These are phyloP conservation scores for Akanthomyces muscarius DNA, from an alignment of 2,329 filamentous ascomycete genomes.

Conservation along the genomic window DNA sequence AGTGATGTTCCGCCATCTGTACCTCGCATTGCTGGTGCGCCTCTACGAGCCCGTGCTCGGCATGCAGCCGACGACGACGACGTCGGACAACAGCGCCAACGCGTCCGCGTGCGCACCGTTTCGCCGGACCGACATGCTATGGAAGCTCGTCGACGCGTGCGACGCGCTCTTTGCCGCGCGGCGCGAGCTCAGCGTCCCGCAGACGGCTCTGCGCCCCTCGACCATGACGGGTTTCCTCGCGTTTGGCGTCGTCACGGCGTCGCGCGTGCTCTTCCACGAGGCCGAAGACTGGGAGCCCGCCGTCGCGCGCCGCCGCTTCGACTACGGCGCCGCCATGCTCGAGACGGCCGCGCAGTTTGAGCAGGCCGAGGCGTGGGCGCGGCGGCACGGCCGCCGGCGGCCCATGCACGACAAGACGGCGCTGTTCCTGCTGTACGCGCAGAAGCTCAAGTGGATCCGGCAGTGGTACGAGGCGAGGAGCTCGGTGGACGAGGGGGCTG, in stretches of 20 bases:
- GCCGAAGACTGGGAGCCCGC: constrained; percentile 11
- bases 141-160: constrained; percentile 13
- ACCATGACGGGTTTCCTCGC: constrained; percentile 14
- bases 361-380: constrained; percentile 5
- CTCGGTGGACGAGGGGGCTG: neutral
- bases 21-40: constrained; percentile 25
- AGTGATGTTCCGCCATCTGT: constrained; percentile 22
- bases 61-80: constrained; percentile 19
- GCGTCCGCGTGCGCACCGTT: neutral
- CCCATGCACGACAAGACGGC: neutral
- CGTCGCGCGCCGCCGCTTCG: constrained; percentile 5
- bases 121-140: constrained; percentile 14
- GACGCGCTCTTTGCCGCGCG: neutral
- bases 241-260: constrained; percentile 5
- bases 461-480: constrained; percentile 8
- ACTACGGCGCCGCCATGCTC: neutral
- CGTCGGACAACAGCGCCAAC: constrained; percentile 3
- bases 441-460: constrained; percentile 7
- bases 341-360: constrained; percentile 1
- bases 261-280: constrained; percentile 12
- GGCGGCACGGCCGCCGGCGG: neutral
- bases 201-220: constrained; percentile 1
- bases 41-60: constrained; percentile 31
- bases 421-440: neutral
- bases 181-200: neutral